A percentile compares a stretch with the other conserved stretches of the same genome.
These are phyloP conservation scores for Fusarium humuli DNA, from an alignment of 2,329 filamentous ascomycete genomes.

Conservation along the genomic window DNA sequence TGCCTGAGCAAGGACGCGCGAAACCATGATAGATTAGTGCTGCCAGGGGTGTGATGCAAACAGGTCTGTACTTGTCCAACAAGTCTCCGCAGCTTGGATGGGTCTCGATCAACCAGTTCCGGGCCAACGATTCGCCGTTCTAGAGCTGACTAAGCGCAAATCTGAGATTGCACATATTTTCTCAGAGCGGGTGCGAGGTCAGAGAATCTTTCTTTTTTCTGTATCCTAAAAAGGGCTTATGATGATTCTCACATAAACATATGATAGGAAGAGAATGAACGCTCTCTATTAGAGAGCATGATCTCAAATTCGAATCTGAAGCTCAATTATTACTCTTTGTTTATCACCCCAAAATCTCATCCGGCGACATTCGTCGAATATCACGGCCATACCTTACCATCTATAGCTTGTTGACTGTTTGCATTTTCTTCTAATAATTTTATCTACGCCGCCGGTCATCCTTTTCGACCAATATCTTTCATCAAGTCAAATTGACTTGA, in stretches of 20 bases:
- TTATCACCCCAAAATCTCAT: not conserved
- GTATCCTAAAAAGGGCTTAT: conserved; percentile 61
- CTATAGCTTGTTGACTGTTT: not conserved
- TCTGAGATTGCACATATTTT: conserved; percentile 36
- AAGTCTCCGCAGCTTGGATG: conserved; percentile 23
- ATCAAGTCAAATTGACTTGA: not conserved
- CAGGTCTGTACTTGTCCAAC: conserved; percentile 22
- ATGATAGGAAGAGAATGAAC: conserved; percentile 79
- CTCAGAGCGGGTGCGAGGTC: conserved; percentile 16
- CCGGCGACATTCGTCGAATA: not conserved
- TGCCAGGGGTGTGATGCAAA: conserved; percentile 31
- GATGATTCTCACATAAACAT: conserved; percentile 69
- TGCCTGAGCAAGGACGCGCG: conserved; percentile 1
- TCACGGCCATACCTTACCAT: not conserved
- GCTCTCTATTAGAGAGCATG: conserved; percentile 65
- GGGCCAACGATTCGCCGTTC: conserved; percentile 44
- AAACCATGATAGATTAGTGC: conserved; percentile 19
- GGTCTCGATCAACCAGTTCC: conserved; percentile 12
- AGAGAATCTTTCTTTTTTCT: conserved; percentile 46
- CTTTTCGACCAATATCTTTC: not conserved
- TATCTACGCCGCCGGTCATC: not conserved
- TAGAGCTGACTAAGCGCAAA: conserved; percentile 45
- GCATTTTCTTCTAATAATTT: not conserved
- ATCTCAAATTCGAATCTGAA: conserved; percentile 74
- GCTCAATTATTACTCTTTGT: conserved; percentile 48